Conservation (phyloP, 768 basidiomycete genomes). For the Termitomyces sp. region DNA sequence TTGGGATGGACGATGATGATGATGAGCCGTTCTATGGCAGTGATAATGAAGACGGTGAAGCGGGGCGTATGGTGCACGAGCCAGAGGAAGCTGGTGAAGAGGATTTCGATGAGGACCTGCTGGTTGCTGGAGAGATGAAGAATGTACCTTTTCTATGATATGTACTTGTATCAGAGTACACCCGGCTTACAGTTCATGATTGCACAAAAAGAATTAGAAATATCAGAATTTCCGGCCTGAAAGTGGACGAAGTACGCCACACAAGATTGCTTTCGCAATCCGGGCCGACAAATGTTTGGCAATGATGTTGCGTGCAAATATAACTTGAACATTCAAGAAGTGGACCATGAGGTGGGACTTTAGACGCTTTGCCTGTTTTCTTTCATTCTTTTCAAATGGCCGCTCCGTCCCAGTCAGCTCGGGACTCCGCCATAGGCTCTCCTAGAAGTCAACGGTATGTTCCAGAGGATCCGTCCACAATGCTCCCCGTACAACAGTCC, state of each 20-base stretch:
- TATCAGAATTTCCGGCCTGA: neutral
- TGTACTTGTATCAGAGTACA: neutral
- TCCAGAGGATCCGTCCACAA: neutral
- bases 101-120: conserved; percentile 72
- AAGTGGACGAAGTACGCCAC: neutral
- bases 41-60: conserved; percentile 27
- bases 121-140: conserved; percentile 81
- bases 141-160: conserved; percentile 58
- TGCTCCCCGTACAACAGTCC: neutral
- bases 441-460: neutral
- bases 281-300: conserved; percentile 1
- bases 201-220: no score
- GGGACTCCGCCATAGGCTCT: neutral
- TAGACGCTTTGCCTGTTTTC: neutral
- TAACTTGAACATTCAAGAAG: neutral
- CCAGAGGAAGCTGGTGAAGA: conserved; percentile 59
- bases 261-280: no score
- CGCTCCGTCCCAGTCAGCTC: neutral
- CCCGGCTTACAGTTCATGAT: neutral
- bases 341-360: neutral
- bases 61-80: conserved; percentile 38
- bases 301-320: neutral
- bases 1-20: conserved; percentile 46
- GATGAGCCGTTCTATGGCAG: conserved; percentile 26
- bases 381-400: neutral